phyloP scores from a whole-genome alignment of 2,329 filamentous ascomycete genomes.

The Hirsutella minnesotensis region DNA sequence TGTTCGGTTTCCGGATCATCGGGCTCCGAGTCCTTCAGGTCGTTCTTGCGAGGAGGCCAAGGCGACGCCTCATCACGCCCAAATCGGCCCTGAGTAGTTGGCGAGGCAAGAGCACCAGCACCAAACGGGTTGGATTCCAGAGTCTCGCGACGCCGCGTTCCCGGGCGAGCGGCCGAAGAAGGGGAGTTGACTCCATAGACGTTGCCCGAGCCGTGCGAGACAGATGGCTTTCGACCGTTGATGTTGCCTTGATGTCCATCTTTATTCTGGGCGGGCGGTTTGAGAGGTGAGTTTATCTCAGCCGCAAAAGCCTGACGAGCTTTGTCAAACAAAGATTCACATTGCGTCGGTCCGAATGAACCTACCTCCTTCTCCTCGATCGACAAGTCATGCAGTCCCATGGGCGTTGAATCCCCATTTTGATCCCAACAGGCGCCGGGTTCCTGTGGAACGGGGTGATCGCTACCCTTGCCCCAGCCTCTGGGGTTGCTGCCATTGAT shows the following conservation, averaged over 20 bases:
- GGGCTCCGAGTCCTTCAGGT: conserved; percentile 43
- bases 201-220: conserved; percentile 57
- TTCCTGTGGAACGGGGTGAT: conserved; percentile 62
- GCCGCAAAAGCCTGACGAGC: conserved; percentile 56
- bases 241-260: conserved; percentile 44
- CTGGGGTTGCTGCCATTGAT: conserved; percentile 50
- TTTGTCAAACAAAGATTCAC: neutral
- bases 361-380: conserved; percentile 46
- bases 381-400: conserved; percentile 61
- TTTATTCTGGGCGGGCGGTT: conserved; percentile 69
- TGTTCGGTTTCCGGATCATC: conserved; percentile 33
- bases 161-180: conserved; percentile 56
- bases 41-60: conserved; percentile 44
- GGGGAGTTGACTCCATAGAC: conserved; percentile 65
- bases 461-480: conserved; percentile 68
- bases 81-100: conserved; percentile 46
- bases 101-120: conserved; percentile 44
- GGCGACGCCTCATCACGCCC: conserved; percentile 49
- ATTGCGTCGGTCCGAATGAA: conserved; percentile 1
- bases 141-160: conserved; percentile 73
- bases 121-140: conserved; percentile 53
- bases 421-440: conserved; percentile 90
- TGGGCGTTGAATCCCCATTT: conserved; percentile 55
- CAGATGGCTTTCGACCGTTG: conserved; percentile 68
- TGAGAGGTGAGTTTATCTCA: conserved; percentile 89